Conservation (phyloP, 2,329 filamentous ascomycete genomes). For the Epichloe glyceriae region DNA sequence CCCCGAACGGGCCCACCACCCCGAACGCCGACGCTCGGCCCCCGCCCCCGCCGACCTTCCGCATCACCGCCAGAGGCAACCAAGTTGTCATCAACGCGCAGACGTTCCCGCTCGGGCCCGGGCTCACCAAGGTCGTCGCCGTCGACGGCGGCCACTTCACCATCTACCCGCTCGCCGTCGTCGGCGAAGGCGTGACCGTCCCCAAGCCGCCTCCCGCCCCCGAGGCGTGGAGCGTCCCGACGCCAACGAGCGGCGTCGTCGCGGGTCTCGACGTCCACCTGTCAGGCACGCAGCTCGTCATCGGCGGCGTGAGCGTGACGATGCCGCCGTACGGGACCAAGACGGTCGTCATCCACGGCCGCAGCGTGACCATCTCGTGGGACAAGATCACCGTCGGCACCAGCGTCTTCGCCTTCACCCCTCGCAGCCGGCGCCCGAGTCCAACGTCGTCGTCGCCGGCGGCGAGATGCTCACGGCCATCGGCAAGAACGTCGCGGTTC, state of each 20-base stretch:
- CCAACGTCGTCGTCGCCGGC: slow-evolving; percentile 33
- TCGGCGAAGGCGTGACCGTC: slow-evolving; percentile 32
- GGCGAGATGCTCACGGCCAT: slow-evolving; percentile 33
- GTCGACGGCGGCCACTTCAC: slow-evolving; percentile 31
- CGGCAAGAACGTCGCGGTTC: slow-evolving; percentile 26
- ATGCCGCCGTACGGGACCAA: slow-evolving; percentile 25
- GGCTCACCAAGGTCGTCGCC: slow-evolving; percentile 28
- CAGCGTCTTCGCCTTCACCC: slow-evolving; percentile 24
- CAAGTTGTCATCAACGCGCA: slow-evolving; percentile 34
- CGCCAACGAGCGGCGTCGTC: slow-evolving; percentile 25
- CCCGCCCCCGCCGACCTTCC: slow-evolving; percentile 17
- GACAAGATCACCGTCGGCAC: slow-evolving; percentile 23
- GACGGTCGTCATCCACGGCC: slow-evolving; percentile 18
- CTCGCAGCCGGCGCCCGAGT: slow-evolving; percentile 19
- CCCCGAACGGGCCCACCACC: not conserved
- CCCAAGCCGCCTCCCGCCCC: slow-evolving; percentile 24
- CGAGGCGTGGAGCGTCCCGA: slow-evolving; percentile 17
- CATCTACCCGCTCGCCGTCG: slow-evolving; percentile 32
- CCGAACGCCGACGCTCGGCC: slow-evolving; percentile 1
- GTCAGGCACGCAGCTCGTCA: slow-evolving; percentile 25
- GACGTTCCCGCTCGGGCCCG: slow-evolving; percentile 28
- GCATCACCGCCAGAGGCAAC: slow-evolving; percentile 30
- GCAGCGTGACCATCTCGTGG: slow-evolving; percentile 21
- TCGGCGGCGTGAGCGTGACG: slow-evolving; percentile 30
- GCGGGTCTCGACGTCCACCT: slow-evolving; percentile 28